These are phyloP conservation scores for Torulaspora quercuum DNA, from an alignment of 805 yeast genomes.

Conservation along the genomic window DNA sequence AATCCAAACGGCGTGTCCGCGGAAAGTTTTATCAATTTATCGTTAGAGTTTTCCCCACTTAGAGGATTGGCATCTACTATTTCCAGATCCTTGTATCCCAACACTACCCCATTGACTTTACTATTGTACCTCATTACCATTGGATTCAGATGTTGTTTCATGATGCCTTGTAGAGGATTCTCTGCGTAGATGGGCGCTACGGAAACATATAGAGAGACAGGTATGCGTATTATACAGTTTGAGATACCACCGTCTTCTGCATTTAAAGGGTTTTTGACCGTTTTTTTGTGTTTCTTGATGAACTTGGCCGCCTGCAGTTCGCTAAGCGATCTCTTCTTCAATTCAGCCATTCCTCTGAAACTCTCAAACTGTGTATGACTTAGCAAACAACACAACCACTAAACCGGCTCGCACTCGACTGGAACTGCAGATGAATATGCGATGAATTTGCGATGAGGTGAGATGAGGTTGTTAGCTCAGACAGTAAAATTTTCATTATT, in stretches of 20 bases:
- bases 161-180: slow-evolving; percentile 73
- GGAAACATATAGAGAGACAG: slow-evolving; percentile 64
- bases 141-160: slow-evolving; percentile 85
- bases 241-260: slow-evolving; percentile 32
- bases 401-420: no score
- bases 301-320: slow-evolving; percentile 22
- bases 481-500: slow-evolving; percentile 11
- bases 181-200: slow-evolving; percentile 77
- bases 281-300: slow-evolving; percentile 31
- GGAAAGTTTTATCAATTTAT: slow-evolving; percentile 57
- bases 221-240: slow-evolving; percentile 35
- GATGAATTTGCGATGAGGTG: slow-evolving; percentile 18
- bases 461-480: slow-evolving; percentile 11
- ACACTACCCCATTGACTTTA: slow-evolving; percentile 74
- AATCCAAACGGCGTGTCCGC: slow-evolving; percentile 85
- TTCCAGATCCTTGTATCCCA: slow-evolving; percentile 68
- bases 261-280: slow-evolving; percentile 29
- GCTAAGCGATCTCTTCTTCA: slow-evolving; percentile 29
- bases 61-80: slow-evolving; percentile 44
- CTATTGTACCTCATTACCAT: slow-evolving; percentile 77
- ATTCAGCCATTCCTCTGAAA: slow-evolving; percentile 15
- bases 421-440: no score
- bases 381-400: no score
- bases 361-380: no score
- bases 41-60: slow-evolving; percentile 40